A percentile compares a stretch with the other conserved stretches of the same genome.
These are phyloP conservation scores for Mortierella hygrophila DNA, from an alignment of 192 early-diverging fungal genomes.

Conservation along the genomic window DNA sequence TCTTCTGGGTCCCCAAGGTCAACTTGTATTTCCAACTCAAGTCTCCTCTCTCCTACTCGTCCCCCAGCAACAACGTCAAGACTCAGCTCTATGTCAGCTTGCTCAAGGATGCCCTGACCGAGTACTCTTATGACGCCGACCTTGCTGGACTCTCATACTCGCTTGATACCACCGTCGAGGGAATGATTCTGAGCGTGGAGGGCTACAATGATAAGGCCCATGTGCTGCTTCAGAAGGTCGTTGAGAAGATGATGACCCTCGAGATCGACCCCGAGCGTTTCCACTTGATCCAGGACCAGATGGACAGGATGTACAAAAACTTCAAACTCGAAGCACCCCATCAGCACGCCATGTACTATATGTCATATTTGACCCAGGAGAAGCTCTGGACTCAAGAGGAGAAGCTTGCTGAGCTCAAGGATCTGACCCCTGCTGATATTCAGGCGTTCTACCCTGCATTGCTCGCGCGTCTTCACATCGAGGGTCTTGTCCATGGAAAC, in stretches of 20 bases:
- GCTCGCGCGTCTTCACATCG: conserved; percentile 76
- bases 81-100: conserved; percentile 80
- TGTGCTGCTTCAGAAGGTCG: conserved; percentile 76
- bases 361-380: conserved; percentile 81
- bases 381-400: conserved; percentile 84
- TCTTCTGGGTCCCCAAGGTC: conserved; percentile 91
- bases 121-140: conserved; percentile 92
- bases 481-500: conserved; percentile 93
- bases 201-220: conserved; percentile 94
- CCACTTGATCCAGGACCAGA: conserved; percentile 83
- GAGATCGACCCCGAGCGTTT: conserved; percentile 80
- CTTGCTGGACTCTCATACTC: conserved; percentile 87
- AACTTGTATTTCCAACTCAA: conserved; percentile 77
- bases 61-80: conserved; percentile 78
- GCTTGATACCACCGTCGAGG: conserved; percentile 78
- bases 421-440: conserved; percentile 80
- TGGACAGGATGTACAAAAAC: conserved; percentile 81
- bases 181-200: conserved; percentile 75
- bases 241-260: conserved; percentile 75
- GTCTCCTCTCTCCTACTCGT: conserved; percentile 83
- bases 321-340: conserved; percentile 83
- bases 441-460: conserved; percentile 82
- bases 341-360: conserved; percentile 82
- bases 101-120: conserved; percentile 86
- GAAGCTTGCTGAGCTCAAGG: conserved; percentile 78